Conservation (phyloP, 768 basidiomycete genomes). For the Lactarius vividus region DNA sequence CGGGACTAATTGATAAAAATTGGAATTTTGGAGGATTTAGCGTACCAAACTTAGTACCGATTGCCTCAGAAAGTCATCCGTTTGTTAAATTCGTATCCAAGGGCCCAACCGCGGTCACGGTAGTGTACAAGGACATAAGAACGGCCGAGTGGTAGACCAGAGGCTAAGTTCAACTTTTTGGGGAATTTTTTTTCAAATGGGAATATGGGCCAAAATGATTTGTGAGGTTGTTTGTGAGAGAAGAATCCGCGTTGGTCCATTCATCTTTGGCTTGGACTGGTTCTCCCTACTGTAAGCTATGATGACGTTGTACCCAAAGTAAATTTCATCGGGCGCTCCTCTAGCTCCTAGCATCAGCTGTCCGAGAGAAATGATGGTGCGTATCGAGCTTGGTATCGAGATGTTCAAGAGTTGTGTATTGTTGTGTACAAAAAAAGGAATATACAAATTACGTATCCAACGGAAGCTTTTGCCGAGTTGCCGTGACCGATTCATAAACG, state of each 20-base stretch:
- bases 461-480: neutral
- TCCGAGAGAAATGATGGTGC: neutral
- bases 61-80: no score
- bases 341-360: neutral
- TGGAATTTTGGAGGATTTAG: no score
- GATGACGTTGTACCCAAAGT: neutral
- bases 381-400: neutral
- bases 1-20: no score
- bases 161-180: neutral
- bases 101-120: neutral
- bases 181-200: no score
- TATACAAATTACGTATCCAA: neutral
- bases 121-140: neutral
- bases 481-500: constrained; percentile 36
- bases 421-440: neutral
- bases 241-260: neutral
- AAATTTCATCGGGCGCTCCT: neutral
- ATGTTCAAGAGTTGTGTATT: neutral
- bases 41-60: no score
- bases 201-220: no score
- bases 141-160: neutral
- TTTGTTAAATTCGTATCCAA: neutral
- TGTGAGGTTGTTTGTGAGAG: no score
- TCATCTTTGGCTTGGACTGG: neutral
- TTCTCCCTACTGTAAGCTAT: neutral